Conservation (phyloP, 2,329 filamentous ascomycete genomes). For the Scortechinia acanthostroma region DNA sequence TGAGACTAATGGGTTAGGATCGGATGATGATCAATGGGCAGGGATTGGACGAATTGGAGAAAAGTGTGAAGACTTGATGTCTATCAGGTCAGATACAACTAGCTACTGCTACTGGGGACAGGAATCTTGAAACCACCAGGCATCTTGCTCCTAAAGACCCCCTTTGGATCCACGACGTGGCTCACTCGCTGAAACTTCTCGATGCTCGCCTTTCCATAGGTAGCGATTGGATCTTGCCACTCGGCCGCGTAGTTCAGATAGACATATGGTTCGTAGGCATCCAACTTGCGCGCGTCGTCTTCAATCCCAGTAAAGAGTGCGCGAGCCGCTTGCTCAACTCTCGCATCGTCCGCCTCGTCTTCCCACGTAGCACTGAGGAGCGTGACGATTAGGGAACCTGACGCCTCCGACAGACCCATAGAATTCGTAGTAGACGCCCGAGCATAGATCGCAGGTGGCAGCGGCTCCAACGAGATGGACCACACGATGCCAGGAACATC, state of each 20-base stretch:
- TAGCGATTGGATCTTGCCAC: constrained; percentile 10
- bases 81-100: too few relatives aligned
- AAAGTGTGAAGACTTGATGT: too few relatives aligned
- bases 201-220: constrained; percentile 9
- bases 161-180: constrained; percentile 8
- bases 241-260: constrained; percentile 9
- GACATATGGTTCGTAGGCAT: not conserved
- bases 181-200: constrained; percentile 6
- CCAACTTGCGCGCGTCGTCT: not conserved
- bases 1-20: too few relatives aligned
- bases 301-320: not conserved
- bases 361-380: not conserved
- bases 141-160: constrained; percentile 8
- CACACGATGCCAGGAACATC: not conserved
- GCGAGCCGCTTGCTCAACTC: not conserved
- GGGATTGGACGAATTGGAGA: too few relatives aligned
- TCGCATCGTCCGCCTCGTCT: not conserved
- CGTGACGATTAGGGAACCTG: not conserved
- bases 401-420: not conserved
- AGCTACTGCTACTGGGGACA: too few relatives aligned
- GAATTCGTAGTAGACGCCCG: not conserved
- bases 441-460: not conserved
- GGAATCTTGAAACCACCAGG: constrained; percentile 12
- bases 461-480: not conserved
- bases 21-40: too few relatives aligned